Evolutionary conservation across 306 rosid genomes (phyloP).

Genomic region (Senna siamea): DNA sequence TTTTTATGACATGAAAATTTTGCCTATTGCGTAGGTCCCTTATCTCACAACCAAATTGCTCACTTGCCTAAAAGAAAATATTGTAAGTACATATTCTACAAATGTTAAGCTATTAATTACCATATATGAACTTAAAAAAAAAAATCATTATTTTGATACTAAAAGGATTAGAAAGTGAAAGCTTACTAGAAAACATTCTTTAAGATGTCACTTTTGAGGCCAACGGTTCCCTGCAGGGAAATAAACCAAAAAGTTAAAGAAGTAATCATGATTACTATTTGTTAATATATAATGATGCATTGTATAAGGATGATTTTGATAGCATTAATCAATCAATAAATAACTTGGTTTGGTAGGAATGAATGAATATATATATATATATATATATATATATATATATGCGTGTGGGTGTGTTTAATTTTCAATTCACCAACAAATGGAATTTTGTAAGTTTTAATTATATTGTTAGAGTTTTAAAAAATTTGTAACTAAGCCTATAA

Average conservation of each 20-base stretch:
- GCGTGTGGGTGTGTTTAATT: too few species aligned
- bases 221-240: constrained; percentile 1
- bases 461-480: too few species aligned
- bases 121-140: too few species aligned
- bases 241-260: background rate
- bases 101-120: background rate
- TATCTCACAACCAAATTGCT: constrained; percentile 20
- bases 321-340: background rate
- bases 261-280: constrained; percentile 1
- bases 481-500: too few species aligned
- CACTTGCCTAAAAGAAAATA: too few species aligned
- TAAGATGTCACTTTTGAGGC: constrained; percentile 35
- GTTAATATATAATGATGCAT: background rate
- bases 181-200: constrained; percentile 37
- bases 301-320: background rate
- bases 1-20: constrained; percentile 39
- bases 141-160: constrained; percentile 16
- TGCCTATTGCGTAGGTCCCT: constrained; percentile 43
- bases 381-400: too few species aligned
- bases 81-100: too few species aligned
- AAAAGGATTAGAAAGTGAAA: constrained; percentile 29
- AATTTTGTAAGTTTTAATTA: too few species aligned
- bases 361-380: too few species aligned
- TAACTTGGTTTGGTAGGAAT: too few species aligned
- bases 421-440: too few species aligned